These are phyloP conservation scores for Mariannaea sp. DNA, from an alignment of 2,329 filamentous ascomycete species.

Conservation along the genomic window DNA sequence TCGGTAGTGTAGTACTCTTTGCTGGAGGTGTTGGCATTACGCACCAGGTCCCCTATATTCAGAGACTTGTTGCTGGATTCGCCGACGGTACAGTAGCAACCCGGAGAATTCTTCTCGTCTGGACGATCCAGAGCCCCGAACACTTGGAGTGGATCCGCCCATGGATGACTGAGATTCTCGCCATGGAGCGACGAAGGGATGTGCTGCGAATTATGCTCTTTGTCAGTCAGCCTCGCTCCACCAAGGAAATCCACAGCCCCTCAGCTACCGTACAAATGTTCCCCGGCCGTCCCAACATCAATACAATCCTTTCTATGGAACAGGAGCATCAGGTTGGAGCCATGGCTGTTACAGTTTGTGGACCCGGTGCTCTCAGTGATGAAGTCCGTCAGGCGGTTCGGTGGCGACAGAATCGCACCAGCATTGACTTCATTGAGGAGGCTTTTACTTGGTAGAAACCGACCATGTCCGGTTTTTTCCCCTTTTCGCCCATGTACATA, in stretches of 20 bases:
- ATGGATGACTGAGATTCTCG: conserved; percentile 81
- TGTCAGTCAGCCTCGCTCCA: conserved; percentile 73
- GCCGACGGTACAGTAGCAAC: conserved; percentile 71
- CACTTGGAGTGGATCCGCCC: conserved; percentile 83
- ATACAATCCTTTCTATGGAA: conserved; percentile 73
- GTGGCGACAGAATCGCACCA: conserved; percentile 64
- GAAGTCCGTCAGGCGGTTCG: conserved; percentile 73
- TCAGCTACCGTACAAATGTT: conserved; percentile 83
- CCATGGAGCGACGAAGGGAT: conserved; percentile 75
- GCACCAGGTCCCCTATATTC: conserved; percentile 76
- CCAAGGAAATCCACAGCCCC: conserved; percentile 80
- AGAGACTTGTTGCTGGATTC: conserved; percentile 71
- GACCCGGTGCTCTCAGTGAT: conserved; percentile 74
- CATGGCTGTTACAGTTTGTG: conserved; percentile 76
- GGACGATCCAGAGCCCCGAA: conserved; percentile 79
- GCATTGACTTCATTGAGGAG: conserved; percentile 80
- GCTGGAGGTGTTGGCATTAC: conserved; percentile 83
- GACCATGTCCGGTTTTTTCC: neutral
- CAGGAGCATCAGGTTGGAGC: conserved; percentile 75
- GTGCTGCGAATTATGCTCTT: conserved; percentile 78
- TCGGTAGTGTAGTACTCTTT: conserved; percentile 79
- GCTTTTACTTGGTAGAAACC: conserved; percentile 67
- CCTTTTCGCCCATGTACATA: neutral
- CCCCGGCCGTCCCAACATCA: conserved; percentile 76
- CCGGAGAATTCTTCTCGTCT: conserved; percentile 74